A percentile compares a stretch with the other conserved stretches of the same genome.
phyloP scores from a whole-genome alignment of 352 stramenopile species.

The Globisporangium orthogonon region DNA sequence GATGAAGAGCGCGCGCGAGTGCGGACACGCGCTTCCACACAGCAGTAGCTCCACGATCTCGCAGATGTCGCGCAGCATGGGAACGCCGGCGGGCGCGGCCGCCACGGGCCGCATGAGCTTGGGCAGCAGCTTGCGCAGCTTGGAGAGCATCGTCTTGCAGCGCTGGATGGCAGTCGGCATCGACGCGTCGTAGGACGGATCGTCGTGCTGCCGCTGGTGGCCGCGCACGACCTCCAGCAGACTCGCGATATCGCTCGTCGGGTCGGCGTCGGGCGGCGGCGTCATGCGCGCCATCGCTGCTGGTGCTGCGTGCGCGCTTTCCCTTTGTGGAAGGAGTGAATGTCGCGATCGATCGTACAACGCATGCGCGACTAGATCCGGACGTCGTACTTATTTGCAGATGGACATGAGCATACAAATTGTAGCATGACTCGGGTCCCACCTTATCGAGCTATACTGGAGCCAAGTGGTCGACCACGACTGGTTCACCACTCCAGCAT shows the following conservation, averaged over 20 bases:
- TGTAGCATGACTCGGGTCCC: background rate
- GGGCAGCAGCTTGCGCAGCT: slow-evolving; percentile 58
- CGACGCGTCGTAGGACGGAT: slow-evolving; percentile 29
- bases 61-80: slow-evolving; percentile 48
- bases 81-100: slow-evolving; percentile 21
- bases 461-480: background rate
- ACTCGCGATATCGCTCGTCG: slow-evolving; percentile 47
- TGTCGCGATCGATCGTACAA: background rate
- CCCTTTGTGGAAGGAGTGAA: background rate
- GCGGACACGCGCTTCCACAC: slow-evolving; percentile 35
- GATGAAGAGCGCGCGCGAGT: slow-evolving; percentile 57
- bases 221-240: slow-evolving; percentile 33
- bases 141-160: slow-evolving; percentile 66
- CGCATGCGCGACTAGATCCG: background rate
- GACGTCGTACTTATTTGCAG: background rate
- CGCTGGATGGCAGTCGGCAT: slow-evolving; percentile 28
- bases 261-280: slow-evolving; percentile 14
- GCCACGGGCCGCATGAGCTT: slow-evolving; percentile 58
- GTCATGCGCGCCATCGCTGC: slow-evolving; percentile 1
- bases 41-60: slow-evolving; percentile 47
- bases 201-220: slow-evolving; percentile 43
- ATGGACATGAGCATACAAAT: background rate
- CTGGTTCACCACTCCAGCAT: background rate
- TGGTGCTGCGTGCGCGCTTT: background rate
- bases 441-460: too few species aligned